phyloP scores from a whole-genome alignment of 23 red algal genomes.

The Rhodosorus marinus region DNA sequence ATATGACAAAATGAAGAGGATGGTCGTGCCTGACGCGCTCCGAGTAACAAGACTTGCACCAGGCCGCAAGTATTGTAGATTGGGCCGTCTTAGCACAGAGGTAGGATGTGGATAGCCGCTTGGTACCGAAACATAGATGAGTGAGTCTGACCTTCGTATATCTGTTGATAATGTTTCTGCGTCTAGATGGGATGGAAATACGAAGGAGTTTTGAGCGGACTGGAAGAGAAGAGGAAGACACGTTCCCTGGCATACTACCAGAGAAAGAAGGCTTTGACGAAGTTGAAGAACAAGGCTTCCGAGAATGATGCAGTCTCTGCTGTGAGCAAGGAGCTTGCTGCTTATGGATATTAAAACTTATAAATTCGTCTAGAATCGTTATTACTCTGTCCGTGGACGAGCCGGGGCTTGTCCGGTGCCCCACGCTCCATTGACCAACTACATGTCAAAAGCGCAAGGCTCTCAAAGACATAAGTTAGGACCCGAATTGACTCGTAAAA shows the following conservation, averaged over 20 bases:
- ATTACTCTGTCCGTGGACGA: too few species aligned
- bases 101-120: too few species aligned
- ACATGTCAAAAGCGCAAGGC: too few species aligned
- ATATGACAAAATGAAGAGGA: conserved; percentile 79
- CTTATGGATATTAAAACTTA: conserved; percentile 54
- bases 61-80: conserved; percentile 61
- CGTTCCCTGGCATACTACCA: conserved; percentile 43
- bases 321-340: conserved; percentile 25
- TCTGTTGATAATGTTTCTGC: too few species aligned
- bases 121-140: too few species aligned
- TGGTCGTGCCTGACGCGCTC: conserved; percentile 78
- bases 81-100: conserved; percentile 63
- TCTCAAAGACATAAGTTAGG: too few species aligned
- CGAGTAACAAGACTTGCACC: conserved; percentile 58
- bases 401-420: too few species aligned
- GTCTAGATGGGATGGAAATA: conserved; percentile 99
- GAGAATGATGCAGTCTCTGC: conserved; percentile 36
- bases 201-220: conserved; percentile 34
- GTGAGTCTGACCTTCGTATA: too few species aligned
- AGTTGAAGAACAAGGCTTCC: conserved; percentile 35
- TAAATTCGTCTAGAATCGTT: too few species aligned
- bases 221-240: conserved; percentile 82
- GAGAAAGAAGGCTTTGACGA: conserved; percentile 39
- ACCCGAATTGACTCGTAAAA: too few species aligned
- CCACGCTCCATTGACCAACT: too few species aligned